These are phyloP conservation scores for Penicillium sp. DNA, from an alignment of 2,329 filamentous ascomycete species.

Conservation along the genomic window DNA sequence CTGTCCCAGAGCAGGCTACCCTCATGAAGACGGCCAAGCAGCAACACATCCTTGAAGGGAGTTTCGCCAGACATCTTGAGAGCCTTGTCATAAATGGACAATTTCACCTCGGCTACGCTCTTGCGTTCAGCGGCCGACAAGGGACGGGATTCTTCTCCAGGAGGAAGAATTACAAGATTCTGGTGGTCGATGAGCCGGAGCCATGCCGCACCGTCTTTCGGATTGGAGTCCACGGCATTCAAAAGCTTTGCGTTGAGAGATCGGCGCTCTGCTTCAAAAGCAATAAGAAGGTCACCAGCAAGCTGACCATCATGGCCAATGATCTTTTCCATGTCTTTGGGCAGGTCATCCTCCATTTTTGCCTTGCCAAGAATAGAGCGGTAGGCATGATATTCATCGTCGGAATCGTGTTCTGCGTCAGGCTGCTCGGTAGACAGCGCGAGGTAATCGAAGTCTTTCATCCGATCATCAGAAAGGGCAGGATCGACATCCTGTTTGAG, in stretches of 20 bases:
- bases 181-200: slow-evolving; percentile 78
- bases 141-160: slow-evolving; percentile 34
- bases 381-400: slow-evolving; percentile 59
- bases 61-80: slow-evolving; percentile 56
- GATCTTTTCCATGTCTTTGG: slow-evolving; percentile 52
- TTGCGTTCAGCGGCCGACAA: slow-evolving; percentile 62
- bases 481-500: slow-evolving; percentile 24
- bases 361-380: slow-evolving; percentile 66
- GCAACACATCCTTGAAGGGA: slow-evolving; percentile 58
- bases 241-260: slow-evolving; percentile 58
- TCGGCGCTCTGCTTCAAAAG: slow-evolving; percentile 48
- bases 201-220: slow-evolving; percentile 72
- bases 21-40: slow-evolving; percentile 71
- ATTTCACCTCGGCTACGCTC: slow-evolving; percentile 75
- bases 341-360: slow-evolving; percentile 50
- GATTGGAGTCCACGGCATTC: slow-evolving; percentile 63
- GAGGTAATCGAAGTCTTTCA: slow-evolving; percentile 38
- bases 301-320: slow-evolving; percentile 48
- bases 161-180: slow-evolving; percentile 61
- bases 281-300: slow-evolving; percentile 36
- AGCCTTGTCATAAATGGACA: slow-evolving; percentile 78
- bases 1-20: slow-evolving; percentile 73
- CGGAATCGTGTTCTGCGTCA: slow-evolving; percentile 42
- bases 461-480: slow-evolving; percentile 22
- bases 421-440: slow-evolving; percentile 33